These are phyloP conservation scores for Colletotrichum scovillei DNA, from an alignment of 2,329 filamentous ascomycete species.

Conservation along the genomic window DNA sequence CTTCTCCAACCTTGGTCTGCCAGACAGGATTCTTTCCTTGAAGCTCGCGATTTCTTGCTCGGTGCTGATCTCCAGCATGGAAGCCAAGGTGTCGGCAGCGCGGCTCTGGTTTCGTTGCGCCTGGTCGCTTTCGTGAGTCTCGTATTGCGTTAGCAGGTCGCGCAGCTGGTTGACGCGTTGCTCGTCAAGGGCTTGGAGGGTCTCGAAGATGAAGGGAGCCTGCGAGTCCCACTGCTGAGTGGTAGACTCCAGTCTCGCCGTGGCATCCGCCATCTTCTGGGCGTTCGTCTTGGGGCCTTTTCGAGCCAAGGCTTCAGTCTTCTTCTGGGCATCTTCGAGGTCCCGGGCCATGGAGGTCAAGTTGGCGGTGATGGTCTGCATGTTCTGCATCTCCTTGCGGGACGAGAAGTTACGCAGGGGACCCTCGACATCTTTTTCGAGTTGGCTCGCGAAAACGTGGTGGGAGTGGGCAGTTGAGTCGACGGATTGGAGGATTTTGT, in stretches of 20 bases:
- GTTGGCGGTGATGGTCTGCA: slow-evolving; percentile 85
- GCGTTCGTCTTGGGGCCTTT: slow-evolving; percentile 83
- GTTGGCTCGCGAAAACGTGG: slow-evolving; percentile 80
- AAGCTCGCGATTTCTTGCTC: slow-evolving; percentile 76
- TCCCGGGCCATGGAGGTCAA: slow-evolving; percentile 84
- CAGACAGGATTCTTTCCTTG: slow-evolving; percentile 35
- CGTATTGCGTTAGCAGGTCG: slow-evolving; percentile 90
- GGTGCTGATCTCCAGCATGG: slow-evolving; percentile 87
- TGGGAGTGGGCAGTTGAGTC: slow-evolving; percentile 87
- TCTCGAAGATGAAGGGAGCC: slow-evolving; percentile 94
- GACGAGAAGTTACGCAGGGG: slow-evolving; percentile 81
- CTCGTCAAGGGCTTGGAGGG: slow-evolving; percentile 91
- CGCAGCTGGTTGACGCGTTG: slow-evolving; percentile 88
- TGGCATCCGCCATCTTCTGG: slow-evolving; percentile 81
- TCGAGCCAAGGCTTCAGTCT: slow-evolving; percentile 83
- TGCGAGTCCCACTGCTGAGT: slow-evolving; percentile 91
- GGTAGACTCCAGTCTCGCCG: slow-evolving; percentile 80
- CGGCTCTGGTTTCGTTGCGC: slow-evolving; percentile 80
- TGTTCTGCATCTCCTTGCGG: slow-evolving; percentile 82
- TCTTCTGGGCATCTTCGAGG: slow-evolving; percentile 85
- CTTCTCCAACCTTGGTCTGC: slow-evolving; percentile 49
- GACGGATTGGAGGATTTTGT: slow-evolving; percentile 83
- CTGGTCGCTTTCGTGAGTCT: slow-evolving; percentile 92
- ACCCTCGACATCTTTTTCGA: slow-evolving; percentile 89
- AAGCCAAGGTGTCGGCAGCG: slow-evolving; percentile 83